Evolutionary conservation across 768 basidiomycete genomes (phyloP).

Genomic region (Lactarius psammicola): DNA sequence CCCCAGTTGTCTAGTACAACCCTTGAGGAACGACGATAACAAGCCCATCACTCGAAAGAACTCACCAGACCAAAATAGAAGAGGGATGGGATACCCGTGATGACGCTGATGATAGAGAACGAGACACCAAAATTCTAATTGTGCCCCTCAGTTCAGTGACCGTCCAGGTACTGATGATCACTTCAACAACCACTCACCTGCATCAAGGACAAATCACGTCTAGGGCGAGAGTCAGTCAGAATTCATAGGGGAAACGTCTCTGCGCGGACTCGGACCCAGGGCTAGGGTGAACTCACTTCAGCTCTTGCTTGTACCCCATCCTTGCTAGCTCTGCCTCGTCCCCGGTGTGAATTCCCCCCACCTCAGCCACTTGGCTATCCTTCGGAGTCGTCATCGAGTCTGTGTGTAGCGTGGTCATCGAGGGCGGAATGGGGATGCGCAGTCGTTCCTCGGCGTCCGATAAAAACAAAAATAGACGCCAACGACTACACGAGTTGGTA

Average conservation of each 20-base stretch:
- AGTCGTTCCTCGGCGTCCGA: background rate
- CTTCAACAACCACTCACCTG: conserved; percentile 44
- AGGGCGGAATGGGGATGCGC: background rate
- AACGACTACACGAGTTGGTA: background rate
- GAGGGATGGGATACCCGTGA: conserved; percentile 68
- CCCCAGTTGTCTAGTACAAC: conserved; percentile 66
- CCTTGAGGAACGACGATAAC: background rate
- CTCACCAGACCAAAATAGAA: conserved; percentile 68
- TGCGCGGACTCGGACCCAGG: background rate
- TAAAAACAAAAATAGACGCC: background rate
- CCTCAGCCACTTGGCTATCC: background rate
- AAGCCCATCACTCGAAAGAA: conserved; percentile 10
- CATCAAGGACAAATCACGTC: conserved; percentile 60
- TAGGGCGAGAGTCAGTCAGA: conserved; percentile 30
- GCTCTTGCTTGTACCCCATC: conserved; percentile 72
- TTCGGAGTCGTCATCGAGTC: background rate
- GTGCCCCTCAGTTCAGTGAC: conserved; percentile 1
- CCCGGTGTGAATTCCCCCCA: conserved; percentile 26
- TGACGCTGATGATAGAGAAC: conserved; percentile 74
- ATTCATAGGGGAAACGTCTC: background rate
- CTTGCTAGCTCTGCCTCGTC: conserved; percentile 65
- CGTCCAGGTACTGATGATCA: background rate
- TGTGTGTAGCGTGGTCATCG: background rate
- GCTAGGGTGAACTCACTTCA: conserved; percentile 45
- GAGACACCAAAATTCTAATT: conserved; percentile 68